A percentile compares a stretch with the other conserved stretches of the same genome.
Evolutionary conservation across 805 yeast genomes (phyloP).

Genomic region (Candida qinlingensis): DNA sequence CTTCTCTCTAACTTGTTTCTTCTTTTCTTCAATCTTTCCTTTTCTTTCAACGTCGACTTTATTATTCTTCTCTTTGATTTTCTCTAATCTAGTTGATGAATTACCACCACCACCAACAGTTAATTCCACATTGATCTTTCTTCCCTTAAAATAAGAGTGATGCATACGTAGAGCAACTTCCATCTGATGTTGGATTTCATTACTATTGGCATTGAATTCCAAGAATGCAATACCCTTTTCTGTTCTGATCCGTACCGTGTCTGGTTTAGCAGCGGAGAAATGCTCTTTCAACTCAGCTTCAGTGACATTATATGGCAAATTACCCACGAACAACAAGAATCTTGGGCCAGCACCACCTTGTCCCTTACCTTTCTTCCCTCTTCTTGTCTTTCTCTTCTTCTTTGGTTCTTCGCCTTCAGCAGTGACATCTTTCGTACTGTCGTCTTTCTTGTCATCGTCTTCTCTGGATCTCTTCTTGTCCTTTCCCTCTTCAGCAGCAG

Average conservation of each 20-base stretch:
- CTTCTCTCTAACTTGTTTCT: constrained; percentile 30
- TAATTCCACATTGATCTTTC: constrained; percentile 90
- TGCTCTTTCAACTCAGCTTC: constrained; percentile 61
- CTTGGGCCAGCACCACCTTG: constrained; percentile 42
- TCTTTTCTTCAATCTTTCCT: constrained; percentile 46
- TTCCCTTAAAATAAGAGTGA: constrained; percentile 58
- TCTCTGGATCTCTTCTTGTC: too few species aligned
- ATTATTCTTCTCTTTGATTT: constrained; percentile 74
- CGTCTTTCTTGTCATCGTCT: constrained; percentile 3
- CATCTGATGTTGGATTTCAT: constrained; percentile 70
- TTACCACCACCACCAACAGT: constrained; percentile 99
- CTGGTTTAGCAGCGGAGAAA: constrained; percentile 70
- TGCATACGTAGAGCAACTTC: constrained; percentile 83
- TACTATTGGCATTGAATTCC: constrained; percentile 58
- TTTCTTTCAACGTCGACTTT: constrained; percentile 67
- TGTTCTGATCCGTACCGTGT: constrained; percentile 66
- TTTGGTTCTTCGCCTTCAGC: constrained; percentile 29
- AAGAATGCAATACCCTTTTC: constrained; percentile 91
- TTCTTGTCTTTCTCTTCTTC: constrained; percentile 70
- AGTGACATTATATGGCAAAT: constrained; percentile 69
- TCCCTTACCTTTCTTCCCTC: constrained; percentile 68
- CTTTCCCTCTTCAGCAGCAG: constrained; percentile 10
- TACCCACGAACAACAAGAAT: constrained; percentile 85
- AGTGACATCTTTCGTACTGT: constrained; percentile 11
- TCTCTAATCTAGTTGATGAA: constrained; percentile 57